phyloP scores from a whole-genome alignment of 768 basidiomycete species.

The Kwoniella pini region DNA sequence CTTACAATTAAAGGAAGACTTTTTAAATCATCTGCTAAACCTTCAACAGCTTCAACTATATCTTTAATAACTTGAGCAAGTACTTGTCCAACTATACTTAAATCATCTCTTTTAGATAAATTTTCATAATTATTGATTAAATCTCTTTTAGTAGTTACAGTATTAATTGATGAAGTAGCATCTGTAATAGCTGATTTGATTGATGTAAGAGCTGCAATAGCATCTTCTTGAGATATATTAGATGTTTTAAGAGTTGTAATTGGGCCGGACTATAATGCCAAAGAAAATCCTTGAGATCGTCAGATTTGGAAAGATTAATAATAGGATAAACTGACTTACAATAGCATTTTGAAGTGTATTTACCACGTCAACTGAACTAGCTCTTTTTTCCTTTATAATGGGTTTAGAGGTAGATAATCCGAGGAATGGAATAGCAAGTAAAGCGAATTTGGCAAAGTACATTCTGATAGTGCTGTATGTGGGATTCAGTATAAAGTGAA shows the following conservation, averaged over 20 bases:
- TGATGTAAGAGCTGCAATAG: conserved; percentile 1
- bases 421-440: conserved; percentile 17
- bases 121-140: neutral
- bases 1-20: conserved; percentile 15
- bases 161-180: neutral
- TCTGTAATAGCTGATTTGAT: conserved; percentile 15
- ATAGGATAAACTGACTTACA: conserved; percentile 5
- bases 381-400: neutral
- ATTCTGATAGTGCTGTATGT: too few relatives aligned
- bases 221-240: conserved; percentile 6
- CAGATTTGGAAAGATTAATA: too few relatives aligned
- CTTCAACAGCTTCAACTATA: conserved; percentile 18
- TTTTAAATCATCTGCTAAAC: conserved; percentile 12
- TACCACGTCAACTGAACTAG: conserved; percentile 1
- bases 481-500: too few relatives aligned
- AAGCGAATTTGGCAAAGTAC: conserved; percentile 20
- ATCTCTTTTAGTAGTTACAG: neutral
- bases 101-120: conserved; percentile 8
- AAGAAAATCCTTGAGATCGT: too few relatives aligned
- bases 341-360: conserved; percentile 9
- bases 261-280: conserved; percentile 17
- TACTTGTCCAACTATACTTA: conserved; percentile 10
- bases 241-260: conserved; percentile 9
- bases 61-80: conserved; percentile 15
- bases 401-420: conserved; percentile 1